phyloP scores from a whole-genome alignment of 164 flowering plant species.

The Stephania yunnanensis region DNA sequence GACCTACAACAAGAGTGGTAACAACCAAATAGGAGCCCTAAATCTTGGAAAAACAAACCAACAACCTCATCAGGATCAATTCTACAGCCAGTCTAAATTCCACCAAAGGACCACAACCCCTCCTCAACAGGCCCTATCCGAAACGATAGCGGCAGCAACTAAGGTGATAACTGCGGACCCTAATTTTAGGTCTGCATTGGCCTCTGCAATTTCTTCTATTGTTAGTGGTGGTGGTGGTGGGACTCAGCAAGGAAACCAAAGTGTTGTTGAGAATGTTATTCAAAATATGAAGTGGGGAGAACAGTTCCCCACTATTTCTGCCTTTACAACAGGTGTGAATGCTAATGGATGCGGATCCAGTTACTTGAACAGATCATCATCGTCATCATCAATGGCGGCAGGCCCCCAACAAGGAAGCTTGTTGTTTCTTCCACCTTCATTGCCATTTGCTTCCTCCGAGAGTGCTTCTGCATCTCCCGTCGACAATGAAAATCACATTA shows the following conservation, averaged over 20 bases:
- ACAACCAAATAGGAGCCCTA: slow-evolving; percentile 22
- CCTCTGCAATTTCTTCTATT: slow-evolving; percentile 60
- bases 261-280: slow-evolving; percentile 21
- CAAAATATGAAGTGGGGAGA: slow-evolving; percentile 34
- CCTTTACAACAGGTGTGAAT: slow-evolving; percentile 20
- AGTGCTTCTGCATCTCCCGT: slow-evolving; percentile 25
- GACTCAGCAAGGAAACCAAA: slow-evolving; percentile 11
- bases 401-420: slow-evolving; percentile 33
- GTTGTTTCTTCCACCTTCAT: slow-evolving; percentile 37
- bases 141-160: slow-evolving; percentile 61
- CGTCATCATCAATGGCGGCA: slow-evolving; percentile 23
- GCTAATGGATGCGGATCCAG: slow-evolving; percentile 39
- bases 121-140: slow-evolving; percentile 20
- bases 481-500: slow-evolving; percentile 22
- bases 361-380: slow-evolving; percentile 34
- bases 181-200: slow-evolving; percentile 64
- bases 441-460: slow-evolving; percentile 34
- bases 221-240: slow-evolving; percentile 29
- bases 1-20: slow-evolving; percentile 21
- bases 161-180: slow-evolving; percentile 82
- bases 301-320: slow-evolving; percentile 16
- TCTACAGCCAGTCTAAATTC: slow-evolving; percentile 29
- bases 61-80: slow-evolving; percentile 29
- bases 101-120: slow-evolving; percentile 30
- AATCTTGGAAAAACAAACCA: slow-evolving; percentile 20